These are phyloP conservation scores for Simplicillium sp. DNA, from an alignment of 2,329 filamentous ascomycete species.

Conservation along the genomic window DNA sequence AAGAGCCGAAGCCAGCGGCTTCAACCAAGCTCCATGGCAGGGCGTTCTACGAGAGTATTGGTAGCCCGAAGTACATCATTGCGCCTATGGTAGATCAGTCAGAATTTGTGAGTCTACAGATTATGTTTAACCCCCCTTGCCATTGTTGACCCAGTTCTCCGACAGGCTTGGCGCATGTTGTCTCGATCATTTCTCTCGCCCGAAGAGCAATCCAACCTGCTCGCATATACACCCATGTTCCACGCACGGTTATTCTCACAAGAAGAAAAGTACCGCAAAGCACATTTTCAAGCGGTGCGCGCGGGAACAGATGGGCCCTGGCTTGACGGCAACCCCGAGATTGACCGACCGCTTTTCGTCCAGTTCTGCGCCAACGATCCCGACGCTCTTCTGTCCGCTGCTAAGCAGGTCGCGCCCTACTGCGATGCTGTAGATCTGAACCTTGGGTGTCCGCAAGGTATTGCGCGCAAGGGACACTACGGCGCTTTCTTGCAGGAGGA, in stretches of 20 bases:
- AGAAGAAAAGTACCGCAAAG: constrained; percentile 62
- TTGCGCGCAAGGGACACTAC: constrained; percentile 83
- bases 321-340: constrained; percentile 76
- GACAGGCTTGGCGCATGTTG: constrained; percentile 89
- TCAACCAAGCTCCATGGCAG: constrained; percentile 63
- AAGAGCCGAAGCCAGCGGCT: constrained; percentile 3
- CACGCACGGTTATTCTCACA: constrained; percentile 85
- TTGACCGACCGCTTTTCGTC: constrained; percentile 86
- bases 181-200: constrained; percentile 82
- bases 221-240: constrained; percentile 94
- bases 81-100: constrained; percentile 98
- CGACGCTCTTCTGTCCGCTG: constrained; percentile 69
- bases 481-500: constrained; percentile 94
- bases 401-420: constrained; percentile 68
- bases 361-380: constrained; percentile 94
- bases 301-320: constrained; percentile 32
- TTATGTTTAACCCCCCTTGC: neutral
- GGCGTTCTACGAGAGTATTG: constrained; percentile 91
- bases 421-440: constrained; percentile 96
- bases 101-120: constrained; percentile 65
- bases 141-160: neutral
- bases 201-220: constrained; percentile 52
- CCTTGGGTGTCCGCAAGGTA: constrained; percentile 91
- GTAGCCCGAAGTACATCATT: constrained; percentile 80
- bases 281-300: constrained; percentile 66